Conservation (phyloP, 176 grass and related monocot genomes). For the Bolboschoenus planiculmis region DNA sequence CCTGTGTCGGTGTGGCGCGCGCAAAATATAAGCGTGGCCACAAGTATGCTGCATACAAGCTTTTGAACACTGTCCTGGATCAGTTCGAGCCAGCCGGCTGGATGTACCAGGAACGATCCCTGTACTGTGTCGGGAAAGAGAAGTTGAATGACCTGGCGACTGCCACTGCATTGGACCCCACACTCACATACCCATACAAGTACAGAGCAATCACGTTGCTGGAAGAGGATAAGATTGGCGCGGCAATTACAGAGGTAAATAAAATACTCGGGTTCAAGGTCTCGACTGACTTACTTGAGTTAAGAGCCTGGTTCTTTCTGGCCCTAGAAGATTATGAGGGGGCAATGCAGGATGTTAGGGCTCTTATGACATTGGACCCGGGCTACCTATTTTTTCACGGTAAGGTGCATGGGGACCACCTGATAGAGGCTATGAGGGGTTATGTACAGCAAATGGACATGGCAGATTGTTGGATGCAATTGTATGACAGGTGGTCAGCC, state of each 20-base stretch:
- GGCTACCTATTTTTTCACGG: slow-evolving; percentile 82
- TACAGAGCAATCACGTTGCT: slow-evolving; percentile 53
- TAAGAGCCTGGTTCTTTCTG: slow-evolving; percentile 81
- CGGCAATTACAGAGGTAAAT: slow-evolving; percentile 59
- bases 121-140: slow-evolving; percentile 80
- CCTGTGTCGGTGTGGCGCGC: slow-evolving; percentile 62
- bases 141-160: slow-evolving; percentile 53
- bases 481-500: slow-evolving; percentile 85
- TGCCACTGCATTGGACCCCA: slow-evolving; percentile 67
- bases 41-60: slow-evolving; percentile 89
- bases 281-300: slow-evolving; percentile 68
- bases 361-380: slow-evolving; percentile 66
- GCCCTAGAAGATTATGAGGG: slow-evolving; percentile 48
- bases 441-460: slow-evolving; percentile 75
- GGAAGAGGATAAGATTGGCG: slow-evolving; percentile 68
- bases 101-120: slow-evolving; percentile 84
- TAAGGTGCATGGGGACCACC: slow-evolving; percentile 71
- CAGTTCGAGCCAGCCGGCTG: slow-evolving; percentile 55
- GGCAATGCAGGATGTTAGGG: slow-evolving; percentile 67
- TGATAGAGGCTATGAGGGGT: slow-evolving; percentile 66
- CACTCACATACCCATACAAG: slow-evolving; percentile 74
- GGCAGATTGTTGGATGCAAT: slow-evolving; percentile 98
- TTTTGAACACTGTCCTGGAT: slow-evolving; percentile 52
- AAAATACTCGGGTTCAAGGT: slow-evolving; percentile 82
- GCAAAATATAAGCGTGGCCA: slow-evolving; percentile 87